Conservation (phyloP, 306 rosid genomes). For the Rosa multiflora region DNA sequence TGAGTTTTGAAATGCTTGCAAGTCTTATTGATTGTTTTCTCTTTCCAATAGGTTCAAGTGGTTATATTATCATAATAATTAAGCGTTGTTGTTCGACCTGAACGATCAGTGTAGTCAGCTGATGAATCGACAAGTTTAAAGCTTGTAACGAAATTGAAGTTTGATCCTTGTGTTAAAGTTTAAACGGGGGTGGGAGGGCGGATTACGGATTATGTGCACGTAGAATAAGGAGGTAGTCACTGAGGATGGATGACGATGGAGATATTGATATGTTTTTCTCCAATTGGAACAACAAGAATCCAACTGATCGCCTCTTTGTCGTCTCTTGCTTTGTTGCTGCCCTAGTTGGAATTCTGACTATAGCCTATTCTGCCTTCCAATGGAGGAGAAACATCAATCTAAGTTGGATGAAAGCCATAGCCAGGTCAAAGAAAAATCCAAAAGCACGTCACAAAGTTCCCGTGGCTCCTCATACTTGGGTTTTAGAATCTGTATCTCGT, state of each 20-base stretch:
- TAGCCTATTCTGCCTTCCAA: conserved; percentile 88
- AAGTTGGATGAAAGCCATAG: conserved; percentile 96
- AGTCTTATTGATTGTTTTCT: conserved; percentile 16
- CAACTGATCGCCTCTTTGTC: conserved; percentile 70
- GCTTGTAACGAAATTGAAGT: background rate
- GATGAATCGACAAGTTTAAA: background rate
- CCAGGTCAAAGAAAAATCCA: conserved; percentile 86
- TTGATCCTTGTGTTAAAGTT: conserved; percentile 11
- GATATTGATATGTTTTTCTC: conserved; percentile 67
- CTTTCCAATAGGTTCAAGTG: conserved; percentile 23
- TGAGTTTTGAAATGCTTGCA: conserved; percentile 7
- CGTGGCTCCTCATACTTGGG: conserved; percentile 74
- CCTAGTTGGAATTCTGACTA: conserved; percentile 82
- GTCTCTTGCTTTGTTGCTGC: conserved; percentile 71
- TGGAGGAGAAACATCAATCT: conserved; percentile 96
- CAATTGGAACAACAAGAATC: conserved; percentile 78
- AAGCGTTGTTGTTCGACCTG: background rate
- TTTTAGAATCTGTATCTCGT: conserved; percentile 71
- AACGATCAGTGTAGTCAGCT: conserved; percentile 3
- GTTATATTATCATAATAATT: conserved; percentile 18
- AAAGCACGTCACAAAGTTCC: conserved; percentile 76
- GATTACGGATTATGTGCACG: conserved; percentile 14
- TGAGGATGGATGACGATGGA: conserved; percentile 69
- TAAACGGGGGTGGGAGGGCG: conserved; percentile 24
- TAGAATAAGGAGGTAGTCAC: conserved; percentile 15